Base-by-base conservation (phyloP, 805 yeast species). In the Cyberlindnera japonica region DNA sequence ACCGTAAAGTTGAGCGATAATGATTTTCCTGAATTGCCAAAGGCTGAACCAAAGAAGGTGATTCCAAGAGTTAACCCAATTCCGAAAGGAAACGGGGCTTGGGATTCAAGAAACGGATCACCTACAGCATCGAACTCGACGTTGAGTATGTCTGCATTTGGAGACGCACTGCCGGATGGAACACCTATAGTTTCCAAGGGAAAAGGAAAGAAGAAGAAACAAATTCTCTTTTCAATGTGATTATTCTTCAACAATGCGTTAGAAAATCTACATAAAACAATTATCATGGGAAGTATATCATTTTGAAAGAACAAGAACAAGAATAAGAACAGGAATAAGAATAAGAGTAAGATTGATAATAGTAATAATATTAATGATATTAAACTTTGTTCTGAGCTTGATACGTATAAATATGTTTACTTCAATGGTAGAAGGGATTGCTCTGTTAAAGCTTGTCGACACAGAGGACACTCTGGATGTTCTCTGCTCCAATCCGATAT, bases 401-500 rank as follows among this genome's bases (percentile, higher is more conserved):
- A n/a, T n/a, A n/a, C n/a, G n/a, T n/a, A 15, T 18, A 19, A 6
- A 18, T 30, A 18, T 5, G 6, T 23, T 31, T 18, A 58, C 8
- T 47, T 50, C 27, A 58, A 19, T 19, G 59, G 61, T 30, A 58
- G 41, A 17, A 56, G 34, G 15, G 49, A 27, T 40, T 55, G 61
- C 35, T 55, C 58, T 21, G 70, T 64, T 37, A 87, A 73, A 18
- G 67, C 71, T 48, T 83, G 93, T 39, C 98, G 64, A 57, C 98
- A 93, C 20, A 93, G 66, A 0, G 99, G 98, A 58, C 99, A 91
- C 55, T 89, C 96, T 0, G 88, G 81, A 44, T 75, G 67, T 49
- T 89, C 96, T 47, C 87, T 70, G 43, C 89, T 77, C 98, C 98
- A 91, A 51, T 85, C 95, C 6, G 79, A 71, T 5, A 89, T 79